Conservation (phyloP, 2,329 filamentous ascomycete species). For the Fusarium stilboides region DNA sequence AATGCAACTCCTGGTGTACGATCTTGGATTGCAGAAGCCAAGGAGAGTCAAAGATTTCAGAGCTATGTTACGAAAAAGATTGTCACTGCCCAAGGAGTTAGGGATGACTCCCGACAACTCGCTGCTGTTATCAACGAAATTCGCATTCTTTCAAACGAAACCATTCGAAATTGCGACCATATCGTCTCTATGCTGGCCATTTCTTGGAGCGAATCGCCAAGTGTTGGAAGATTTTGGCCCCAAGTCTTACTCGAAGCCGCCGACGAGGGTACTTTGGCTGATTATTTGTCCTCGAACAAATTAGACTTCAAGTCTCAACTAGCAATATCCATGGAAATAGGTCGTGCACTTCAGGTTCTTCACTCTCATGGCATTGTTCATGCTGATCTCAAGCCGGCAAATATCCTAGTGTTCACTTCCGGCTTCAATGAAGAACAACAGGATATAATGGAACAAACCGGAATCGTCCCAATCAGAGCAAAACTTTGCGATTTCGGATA, state of each 20-base stretch:
- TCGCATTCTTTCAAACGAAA: neutral
- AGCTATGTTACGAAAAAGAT: slow-evolving; percentile 13
- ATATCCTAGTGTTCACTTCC: slow-evolving; percentile 4
- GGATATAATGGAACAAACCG: neutral
- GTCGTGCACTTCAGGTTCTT: neutral
- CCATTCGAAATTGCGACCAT: neutral
- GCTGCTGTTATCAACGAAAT: slow-evolving; percentile 6
- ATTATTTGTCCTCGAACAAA: neutral
- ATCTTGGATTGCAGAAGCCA: neutral
- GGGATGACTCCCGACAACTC: neutral
- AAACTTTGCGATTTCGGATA: slow-evolving; percentile 13
- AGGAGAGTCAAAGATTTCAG: neutral
- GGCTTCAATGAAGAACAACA: neutral
- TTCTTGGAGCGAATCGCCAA: slow-evolving; percentile 2
- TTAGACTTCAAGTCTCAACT: neutral
- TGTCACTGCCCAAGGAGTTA: neutral
- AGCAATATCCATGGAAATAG: neutral
- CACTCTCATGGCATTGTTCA: slow-evolving; percentile 1
- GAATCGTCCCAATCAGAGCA: neutral
- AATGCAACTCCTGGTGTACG: neutral
- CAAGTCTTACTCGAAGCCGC: slow-evolving; percentile 7
- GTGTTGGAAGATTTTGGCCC: slow-evolving; percentile 5
- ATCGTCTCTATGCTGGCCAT: slow-evolving; percentile 10
- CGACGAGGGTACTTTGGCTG: neutral
- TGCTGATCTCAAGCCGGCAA: neutral